Conservation (phyloP, 1,284 basidiomycete species). For the Cutaneotrichosporon sp. region DNA sequence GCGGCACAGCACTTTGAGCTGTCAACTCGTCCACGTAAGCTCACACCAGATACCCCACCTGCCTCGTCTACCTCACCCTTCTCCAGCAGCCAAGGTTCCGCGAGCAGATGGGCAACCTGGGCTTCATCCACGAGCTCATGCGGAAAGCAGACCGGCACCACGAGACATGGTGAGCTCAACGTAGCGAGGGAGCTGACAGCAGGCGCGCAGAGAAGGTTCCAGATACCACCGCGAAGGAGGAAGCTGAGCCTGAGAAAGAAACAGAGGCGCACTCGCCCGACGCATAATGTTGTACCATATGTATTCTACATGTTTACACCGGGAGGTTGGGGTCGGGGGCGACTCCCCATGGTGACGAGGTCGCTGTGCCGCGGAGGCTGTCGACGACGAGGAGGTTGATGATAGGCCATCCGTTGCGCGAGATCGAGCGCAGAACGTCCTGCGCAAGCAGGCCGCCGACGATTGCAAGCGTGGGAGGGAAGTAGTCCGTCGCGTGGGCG, state of each 20-base stretch:
- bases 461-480: slow-evolving; percentile 86
- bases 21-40: too few relatives aligned
- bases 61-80: slow-evolving; percentile 44
- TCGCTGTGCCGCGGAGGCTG: slow-evolving; percentile 62
- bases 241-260: not conserved
- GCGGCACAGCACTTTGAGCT: too few relatives aligned
- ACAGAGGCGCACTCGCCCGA: not conserved
- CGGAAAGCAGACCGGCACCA: slow-evolving; percentile 42
- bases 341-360: slow-evolving; percentile 43
- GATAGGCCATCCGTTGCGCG: slow-evolving; percentile 85
- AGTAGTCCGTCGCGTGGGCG: slow-evolving; percentile 74
- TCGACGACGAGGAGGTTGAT: slow-evolving; percentile 91
- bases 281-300: slow-evolving; percentile 24
- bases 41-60: slow-evolving; percentile 44
- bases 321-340: slow-evolving; percentile 3
- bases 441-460: slow-evolving; percentile 92
- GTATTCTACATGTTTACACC: slow-evolving; percentile 17
- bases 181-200: slow-evolving; percentile 2
- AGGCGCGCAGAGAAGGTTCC: slow-evolving; percentile 22
- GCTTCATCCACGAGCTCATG: slow-evolving; percentile 40
- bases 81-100: slow-evolving; percentile 41
- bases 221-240: slow-evolving; percentile 4
- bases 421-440: slow-evolving; percentile 88
- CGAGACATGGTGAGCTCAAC: slow-evolving; percentile 45
- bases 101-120: slow-evolving; percentile 35